Evolutionary conservation across 345 rosid species (phyloP).

Genomic region (Camelina hispida): DNA sequence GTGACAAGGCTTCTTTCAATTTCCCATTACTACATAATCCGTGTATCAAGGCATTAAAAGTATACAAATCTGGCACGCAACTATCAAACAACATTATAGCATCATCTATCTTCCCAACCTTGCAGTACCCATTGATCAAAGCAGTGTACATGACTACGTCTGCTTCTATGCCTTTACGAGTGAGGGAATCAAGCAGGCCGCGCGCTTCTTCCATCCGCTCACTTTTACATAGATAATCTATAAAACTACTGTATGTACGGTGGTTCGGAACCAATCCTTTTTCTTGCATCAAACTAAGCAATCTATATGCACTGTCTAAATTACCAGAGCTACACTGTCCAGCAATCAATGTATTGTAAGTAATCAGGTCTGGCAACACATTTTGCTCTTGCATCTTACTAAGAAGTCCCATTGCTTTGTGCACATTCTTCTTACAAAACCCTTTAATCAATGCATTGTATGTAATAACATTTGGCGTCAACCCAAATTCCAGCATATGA

Average conservation of each 20-base stretch:
- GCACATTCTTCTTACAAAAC: conserved; percentile 64
- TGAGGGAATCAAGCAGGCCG: conserved; percentile 57
- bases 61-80: conserved; percentile 61
- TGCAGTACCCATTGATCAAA: conserved; percentile 62
- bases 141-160: conserved; percentile 68
- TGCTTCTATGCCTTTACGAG: neutral
- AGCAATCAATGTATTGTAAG: conserved; percentile 62
- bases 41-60: conserved; percentile 67
- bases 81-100: conserved; percentile 46
- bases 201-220: conserved; percentile 60
- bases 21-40: conserved; percentile 62
- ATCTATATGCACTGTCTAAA: conserved; percentile 60
- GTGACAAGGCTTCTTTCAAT: conserved; percentile 49
- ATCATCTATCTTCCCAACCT: conserved; percentile 57
- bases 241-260: conserved; percentile 62
- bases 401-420: conserved; percentile 70
- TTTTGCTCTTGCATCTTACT: conserved; percentile 56
- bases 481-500: neutral
- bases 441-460: conserved; percentile 72
- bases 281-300: conserved; percentile 62
- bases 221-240: conserved; percentile 63
- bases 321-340: conserved; percentile 70
- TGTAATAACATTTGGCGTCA: conserved; percentile 37
- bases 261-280: conserved; percentile 56
- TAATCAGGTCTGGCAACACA: conserved; percentile 51